phyloP scores from a whole-genome alignment of 176 grass and related monocot genomes.

The Canna indica region DNA sequence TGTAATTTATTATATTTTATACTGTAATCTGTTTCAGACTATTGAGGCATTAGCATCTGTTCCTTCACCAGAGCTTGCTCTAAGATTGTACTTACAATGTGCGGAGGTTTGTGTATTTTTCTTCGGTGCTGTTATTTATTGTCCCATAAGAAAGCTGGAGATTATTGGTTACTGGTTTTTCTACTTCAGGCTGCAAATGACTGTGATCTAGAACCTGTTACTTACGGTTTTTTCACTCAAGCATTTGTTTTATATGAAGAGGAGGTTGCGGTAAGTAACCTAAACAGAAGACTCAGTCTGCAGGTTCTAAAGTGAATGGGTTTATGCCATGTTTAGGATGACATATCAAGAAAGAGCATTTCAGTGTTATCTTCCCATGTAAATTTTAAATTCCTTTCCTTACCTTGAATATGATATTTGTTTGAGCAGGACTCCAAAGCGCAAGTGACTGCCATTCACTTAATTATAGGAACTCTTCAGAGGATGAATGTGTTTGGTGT shows the following conservation, averaged over 20 bases:
- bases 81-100: slow-evolving; percentile 64
- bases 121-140: background rate
- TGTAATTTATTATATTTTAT: background rate
- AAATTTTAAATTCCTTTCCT: background rate
- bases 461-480: slow-evolving; percentile 96
- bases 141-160: slow-evolving; percentile 18
- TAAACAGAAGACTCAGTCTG: background rate
- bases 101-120: slow-evolving; percentile 45
- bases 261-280: slow-evolving; percentile 63
- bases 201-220: slow-evolving; percentile 90
- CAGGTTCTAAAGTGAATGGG: background rate
- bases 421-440: slow-evolving; percentile 88
- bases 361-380: background rate
- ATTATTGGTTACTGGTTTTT: slow-evolving; percentile 9
- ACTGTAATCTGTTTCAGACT: slow-evolving; percentile 31
- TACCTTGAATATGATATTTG: background rate
- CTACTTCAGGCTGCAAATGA: slow-evolving; percentile 81
- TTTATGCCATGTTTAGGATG: background rate
- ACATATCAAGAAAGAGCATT: background rate
- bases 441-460: slow-evolving; percentile 96
- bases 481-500: slow-evolving; percentile 89
- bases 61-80: slow-evolving; percentile 63
- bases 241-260: slow-evolving; percentile 98
- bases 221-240: slow-evolving; percentile 99
- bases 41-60: slow-evolving; percentile 53